Conservation (phyloP, 176 grass and related monocot genomes). For the Olyra latifolia region DNA sequence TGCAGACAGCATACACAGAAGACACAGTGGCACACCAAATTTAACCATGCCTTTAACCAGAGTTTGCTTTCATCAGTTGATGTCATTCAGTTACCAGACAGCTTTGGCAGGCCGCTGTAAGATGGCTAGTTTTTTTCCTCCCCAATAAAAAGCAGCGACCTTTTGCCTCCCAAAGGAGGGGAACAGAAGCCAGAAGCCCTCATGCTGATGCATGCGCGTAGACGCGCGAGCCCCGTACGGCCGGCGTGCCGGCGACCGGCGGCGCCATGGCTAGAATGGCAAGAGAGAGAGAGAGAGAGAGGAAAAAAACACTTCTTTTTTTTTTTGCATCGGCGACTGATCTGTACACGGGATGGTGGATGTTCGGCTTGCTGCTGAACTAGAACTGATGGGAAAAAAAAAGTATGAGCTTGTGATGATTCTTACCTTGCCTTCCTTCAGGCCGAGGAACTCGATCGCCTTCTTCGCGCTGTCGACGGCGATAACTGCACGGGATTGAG, state of each 20-base stretch:
- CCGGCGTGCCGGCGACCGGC: conserved; percentile 22
- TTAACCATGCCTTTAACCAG: neutral
- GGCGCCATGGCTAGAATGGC: neutral
- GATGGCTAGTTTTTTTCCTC: neutral
- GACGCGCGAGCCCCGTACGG: neutral
- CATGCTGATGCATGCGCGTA: conserved; percentile 32
- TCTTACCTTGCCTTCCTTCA: conserved; percentile 61
- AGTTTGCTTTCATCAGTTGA: neutral
- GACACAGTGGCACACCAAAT: neutral
- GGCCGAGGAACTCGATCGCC: conserved; percentile 87
- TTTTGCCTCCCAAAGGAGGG: conserved; percentile 37
- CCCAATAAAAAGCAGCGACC: conserved; percentile 44
- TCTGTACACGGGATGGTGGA: neutral
- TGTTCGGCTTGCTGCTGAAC: neutral
- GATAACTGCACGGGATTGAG: conserved; percentile 57
- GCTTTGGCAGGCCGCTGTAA: conserved; percentile 21
- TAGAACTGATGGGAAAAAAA: too few relatives aligned
- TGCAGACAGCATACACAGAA: neutral
- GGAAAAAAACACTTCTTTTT: neutral
- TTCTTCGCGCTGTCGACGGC: conserved; percentile 89
- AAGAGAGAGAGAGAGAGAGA: too few relatives aligned
- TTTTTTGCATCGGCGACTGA: neutral
- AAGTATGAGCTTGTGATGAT: neutral
- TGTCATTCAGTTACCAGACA: conserved; percentile 1
- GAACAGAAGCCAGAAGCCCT: conserved; percentile 22